Evolutionary conservation across 78 protist species (phyloP).

Genomic region (Dictyostelium discoideum): dicty_2.7 NC_007091.3:361001-361500

Average conservation of each 20-base stretch:
- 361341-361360: constrained; percentile 26
- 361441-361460: neutral
- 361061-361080: constrained; percentile 1
- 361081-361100: neutral
- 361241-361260: neutral
- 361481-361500: neutral
- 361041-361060: neutral
- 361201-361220: neutral
- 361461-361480: neutral
- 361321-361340: constrained; percentile 43
- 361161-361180: neutral
- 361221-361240: neutral
- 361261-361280: neutral
- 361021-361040: neutral
- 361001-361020: neutral
- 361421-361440: neutral
- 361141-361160: neutral
- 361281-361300: constrained; percentile 46
- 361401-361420: too few relatives aligned
- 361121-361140: neutral
- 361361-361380: constrained; percentile 26
- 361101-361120: neutral
- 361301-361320: constrained; percentile 14
- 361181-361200: neutral
- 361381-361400: neutral